Conservation (phyloP, 2,329 filamentous ascomycete genomes). For the Aciculosporium take region DNA sequence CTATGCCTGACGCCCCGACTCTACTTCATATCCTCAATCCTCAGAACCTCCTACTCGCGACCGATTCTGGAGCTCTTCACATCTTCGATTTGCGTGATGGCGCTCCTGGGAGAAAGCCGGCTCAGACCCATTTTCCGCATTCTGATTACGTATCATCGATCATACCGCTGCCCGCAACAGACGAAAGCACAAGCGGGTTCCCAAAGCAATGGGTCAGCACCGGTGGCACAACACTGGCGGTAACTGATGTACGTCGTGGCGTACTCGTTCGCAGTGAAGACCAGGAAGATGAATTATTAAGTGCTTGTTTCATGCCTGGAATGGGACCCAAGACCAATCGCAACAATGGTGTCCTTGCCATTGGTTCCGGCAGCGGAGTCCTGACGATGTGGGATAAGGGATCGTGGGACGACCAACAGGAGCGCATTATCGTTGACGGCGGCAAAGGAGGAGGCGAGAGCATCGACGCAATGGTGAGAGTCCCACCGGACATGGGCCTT, state of each 20-base stretch:
- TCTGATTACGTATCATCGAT: conserved; percentile 87
- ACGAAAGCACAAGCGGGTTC: conserved; percentile 72
- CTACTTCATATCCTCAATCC: conserved; percentile 74
- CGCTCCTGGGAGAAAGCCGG: conserved; percentile 46
- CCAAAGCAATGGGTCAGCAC: conserved; percentile 93
- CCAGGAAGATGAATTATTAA: conserved; percentile 87
- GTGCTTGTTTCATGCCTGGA: conserved; percentile 62
- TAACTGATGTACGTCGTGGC: conserved; percentile 77
- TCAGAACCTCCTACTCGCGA: conserved; percentile 75
- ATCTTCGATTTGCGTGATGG: conserved; percentile 66
- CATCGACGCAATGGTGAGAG: conserved; percentile 59
- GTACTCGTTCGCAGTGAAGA: conserved; percentile 84
- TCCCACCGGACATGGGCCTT: conserved; percentile 56
- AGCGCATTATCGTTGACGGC: conserved; percentile 64
- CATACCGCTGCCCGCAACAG: conserved; percentile 64
- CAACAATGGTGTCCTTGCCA: conserved; percentile 62
- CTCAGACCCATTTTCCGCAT: conserved; percentile 74
- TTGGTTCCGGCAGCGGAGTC: conserved; percentile 63
- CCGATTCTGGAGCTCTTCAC: conserved; percentile 80
- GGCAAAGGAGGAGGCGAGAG: conserved; percentile 55
- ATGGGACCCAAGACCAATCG: conserved; percentile 51
- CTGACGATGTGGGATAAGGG: conserved; percentile 90
- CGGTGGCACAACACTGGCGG: conserved; percentile 76
- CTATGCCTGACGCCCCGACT: conserved; percentile 55
- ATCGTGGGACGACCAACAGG: conserved; percentile 89